These are phyloP conservation scores for Salix exigua DNA, from an alignment of 345 rosid species.

Conservation along the genomic window DNA sequence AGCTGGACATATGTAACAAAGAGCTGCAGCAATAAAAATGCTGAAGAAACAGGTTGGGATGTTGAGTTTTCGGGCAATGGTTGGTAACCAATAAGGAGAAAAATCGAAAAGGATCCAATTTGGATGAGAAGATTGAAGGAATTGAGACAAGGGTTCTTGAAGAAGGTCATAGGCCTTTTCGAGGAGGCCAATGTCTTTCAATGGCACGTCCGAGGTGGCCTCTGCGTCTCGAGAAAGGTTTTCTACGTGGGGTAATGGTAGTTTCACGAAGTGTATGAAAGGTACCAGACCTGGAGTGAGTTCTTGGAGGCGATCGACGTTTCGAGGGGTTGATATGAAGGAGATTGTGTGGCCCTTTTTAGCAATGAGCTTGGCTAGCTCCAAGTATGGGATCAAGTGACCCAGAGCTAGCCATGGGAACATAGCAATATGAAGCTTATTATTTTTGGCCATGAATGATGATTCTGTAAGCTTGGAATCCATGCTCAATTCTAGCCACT, in stretches of 20 bases:
- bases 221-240: background rate
- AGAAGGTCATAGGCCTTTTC: conserved; percentile 2
- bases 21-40: background rate
- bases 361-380: too few relatives aligned
- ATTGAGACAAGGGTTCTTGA: conserved; percentile 2
- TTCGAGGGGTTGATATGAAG: background rate
- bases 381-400: background rate
- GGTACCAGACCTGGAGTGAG: background rate
- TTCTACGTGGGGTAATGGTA: background rate
- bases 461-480: too few relatives aligned
- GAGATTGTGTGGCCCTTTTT: too few relatives aligned
- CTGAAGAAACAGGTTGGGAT: background rate
- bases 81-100: background rate
- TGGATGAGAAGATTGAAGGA: background rate
- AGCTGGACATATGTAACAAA: conserved; percentile 8
- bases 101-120: conserved; percentile 11
- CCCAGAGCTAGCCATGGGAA: conserved; percentile 11
- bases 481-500: too few relatives aligned
- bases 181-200: background rate
- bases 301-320: background rate
- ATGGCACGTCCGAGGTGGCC: conserved; percentile 1
- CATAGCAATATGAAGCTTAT: background rate
- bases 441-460: background rate
- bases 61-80: background rate
- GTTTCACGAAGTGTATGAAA: background rate